Evolutionary conservation across 768 basidiomycete genomes (phyloP).

Genomic region (Dentipellis sp.): DNA sequence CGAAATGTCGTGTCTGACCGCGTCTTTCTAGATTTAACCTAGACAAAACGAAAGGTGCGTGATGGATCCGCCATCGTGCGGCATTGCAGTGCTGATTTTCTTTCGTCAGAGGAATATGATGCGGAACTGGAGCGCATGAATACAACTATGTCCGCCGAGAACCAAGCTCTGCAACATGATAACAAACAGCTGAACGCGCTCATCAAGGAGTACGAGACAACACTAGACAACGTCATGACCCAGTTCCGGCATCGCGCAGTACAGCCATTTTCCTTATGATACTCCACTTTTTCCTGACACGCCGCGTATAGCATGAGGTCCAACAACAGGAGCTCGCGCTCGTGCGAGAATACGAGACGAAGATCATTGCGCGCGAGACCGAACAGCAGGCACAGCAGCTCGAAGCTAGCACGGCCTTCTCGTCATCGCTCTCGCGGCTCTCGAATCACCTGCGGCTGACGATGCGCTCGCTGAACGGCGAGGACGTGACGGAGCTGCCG

Average conservation of each 20-base stretch:
- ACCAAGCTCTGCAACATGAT: constrained; percentile 79
- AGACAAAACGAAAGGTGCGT: constrained; percentile 74
- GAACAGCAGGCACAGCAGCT: constrained; percentile 52
- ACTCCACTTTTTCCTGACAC: neutral
- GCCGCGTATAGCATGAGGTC: constrained; percentile 64
- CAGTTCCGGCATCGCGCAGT: constrained; percentile 88
- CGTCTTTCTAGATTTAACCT: constrained; percentile 59
- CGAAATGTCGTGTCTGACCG: neutral
- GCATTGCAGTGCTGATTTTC: constrained; percentile 1
- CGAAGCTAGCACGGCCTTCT: constrained; percentile 52
- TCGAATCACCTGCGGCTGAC: constrained; percentile 62
- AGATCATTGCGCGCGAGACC: constrained; percentile 69
- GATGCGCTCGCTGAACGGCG: constrained; percentile 62
- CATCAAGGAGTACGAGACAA: constrained; percentile 96
- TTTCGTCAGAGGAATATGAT: constrained; percentile 71
- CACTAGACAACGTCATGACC: constrained; percentile 90
- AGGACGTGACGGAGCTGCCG: constrained; percentile 29
- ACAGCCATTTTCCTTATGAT: constrained; percentile 25
- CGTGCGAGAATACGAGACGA: constrained; percentile 84
- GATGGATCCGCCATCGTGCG: too few species aligned
- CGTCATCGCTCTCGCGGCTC: constrained; percentile 58
- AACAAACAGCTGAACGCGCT: constrained; percentile 90
- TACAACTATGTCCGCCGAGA: constrained; percentile 66
- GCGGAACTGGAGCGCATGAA: constrained; percentile 89
- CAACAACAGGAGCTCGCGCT: constrained; percentile 88